These are phyloP conservation scores for Mycena venus DNA, from an alignment of 768 basidiomycete genomes.

Conservation along the genomic window DNA sequence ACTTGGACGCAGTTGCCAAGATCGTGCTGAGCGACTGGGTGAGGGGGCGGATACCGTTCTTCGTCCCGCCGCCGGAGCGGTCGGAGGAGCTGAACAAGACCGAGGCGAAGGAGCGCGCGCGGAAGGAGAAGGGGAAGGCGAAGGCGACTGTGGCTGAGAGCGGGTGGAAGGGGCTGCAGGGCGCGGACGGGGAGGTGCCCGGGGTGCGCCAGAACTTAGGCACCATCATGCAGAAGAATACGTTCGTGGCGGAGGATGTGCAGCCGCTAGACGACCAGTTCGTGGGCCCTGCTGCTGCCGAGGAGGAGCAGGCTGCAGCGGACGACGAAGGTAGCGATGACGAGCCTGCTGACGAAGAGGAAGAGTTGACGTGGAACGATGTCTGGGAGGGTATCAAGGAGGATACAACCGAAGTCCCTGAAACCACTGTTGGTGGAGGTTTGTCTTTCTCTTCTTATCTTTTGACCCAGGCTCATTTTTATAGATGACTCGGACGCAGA, in stretches of 20 bases:
- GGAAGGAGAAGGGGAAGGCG: conserved; percentile 59
- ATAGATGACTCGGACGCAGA: conserved; percentile 46
- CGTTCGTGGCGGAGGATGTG: conserved; percentile 89
- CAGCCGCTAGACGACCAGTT: conserved; percentile 69
- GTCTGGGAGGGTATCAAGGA: conserved; percentile 76
- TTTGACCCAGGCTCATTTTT: conserved; percentile 16
- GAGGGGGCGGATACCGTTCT: conserved; percentile 96
- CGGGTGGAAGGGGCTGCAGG: conserved; percentile 35
- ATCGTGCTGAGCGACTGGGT: conserved; percentile 98
- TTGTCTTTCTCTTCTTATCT: conserved; percentile 22
- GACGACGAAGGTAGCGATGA: conserved; percentile 57
- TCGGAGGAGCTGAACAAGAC: conserved; percentile 75
- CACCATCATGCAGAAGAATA: conserved; percentile 90
- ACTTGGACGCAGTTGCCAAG: conserved; percentile 92
- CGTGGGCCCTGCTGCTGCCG: conserved; percentile 58
- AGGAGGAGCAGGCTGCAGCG: conserved; percentile 51
- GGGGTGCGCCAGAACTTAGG: conserved; percentile 90
- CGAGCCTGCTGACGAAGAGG: conserved; percentile 51
- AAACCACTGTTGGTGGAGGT: conserved; percentile 42
- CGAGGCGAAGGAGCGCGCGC: conserved; percentile 69
- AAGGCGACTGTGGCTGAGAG: conserved; percentile 57
- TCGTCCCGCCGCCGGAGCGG: conserved; percentile 91
- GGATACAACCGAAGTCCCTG: conserved; percentile 47
- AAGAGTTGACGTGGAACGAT: conserved; percentile 87
- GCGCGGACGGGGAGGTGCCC: conserved; percentile 54